Conservation (phyloP, 2,329 filamentous ascomycete genomes). For the Coleophoma eucalyptorum region DNA sequence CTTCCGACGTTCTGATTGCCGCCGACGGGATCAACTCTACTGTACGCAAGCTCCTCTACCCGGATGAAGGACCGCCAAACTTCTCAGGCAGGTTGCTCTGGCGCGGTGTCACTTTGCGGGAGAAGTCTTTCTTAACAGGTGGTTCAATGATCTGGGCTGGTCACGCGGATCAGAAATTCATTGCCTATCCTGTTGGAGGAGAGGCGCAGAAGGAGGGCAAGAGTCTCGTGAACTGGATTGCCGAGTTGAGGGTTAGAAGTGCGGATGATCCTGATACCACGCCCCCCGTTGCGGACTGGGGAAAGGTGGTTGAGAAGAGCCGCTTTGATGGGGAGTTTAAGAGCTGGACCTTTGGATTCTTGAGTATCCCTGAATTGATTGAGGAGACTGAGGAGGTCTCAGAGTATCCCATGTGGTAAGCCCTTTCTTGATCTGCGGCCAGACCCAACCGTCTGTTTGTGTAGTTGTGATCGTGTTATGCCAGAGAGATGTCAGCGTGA, state of each 20-base stretch:
- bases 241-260: conserved; percentile 36
- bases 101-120: conserved; percentile 37
- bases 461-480: no score
- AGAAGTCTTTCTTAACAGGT: conserved; percentile 34
- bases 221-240: conserved; percentile 42
- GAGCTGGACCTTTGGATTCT: conserved; percentile 36
- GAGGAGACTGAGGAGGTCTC: conserved; percentile 36
- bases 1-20: conserved; percentile 33
- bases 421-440: no score
- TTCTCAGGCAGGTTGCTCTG: conserved; percentile 43
- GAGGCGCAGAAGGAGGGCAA: conserved; percentile 30
- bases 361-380: conserved; percentile 38
- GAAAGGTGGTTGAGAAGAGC: conserved; percentile 34
- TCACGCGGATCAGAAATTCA: conserved; percentile 42
- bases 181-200: conserved; percentile 39
- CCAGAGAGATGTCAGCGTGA: no score
- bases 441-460: no score
- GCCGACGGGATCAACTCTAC: conserved; percentile 42
- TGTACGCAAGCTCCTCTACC: conserved; percentile 35
- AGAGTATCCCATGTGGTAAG: conserved; percentile 39
- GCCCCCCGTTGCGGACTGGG: conserved; percentile 40
- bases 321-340: conserved; percentile 35
- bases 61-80: conserved; percentile 36
- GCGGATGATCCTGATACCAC: conserved; percentile 38
- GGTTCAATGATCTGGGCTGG: conserved; percentile 41